Evolutionary conservation across 306 rosid species (phyloP).

Genomic region (Rubus idaeus): DNA sequence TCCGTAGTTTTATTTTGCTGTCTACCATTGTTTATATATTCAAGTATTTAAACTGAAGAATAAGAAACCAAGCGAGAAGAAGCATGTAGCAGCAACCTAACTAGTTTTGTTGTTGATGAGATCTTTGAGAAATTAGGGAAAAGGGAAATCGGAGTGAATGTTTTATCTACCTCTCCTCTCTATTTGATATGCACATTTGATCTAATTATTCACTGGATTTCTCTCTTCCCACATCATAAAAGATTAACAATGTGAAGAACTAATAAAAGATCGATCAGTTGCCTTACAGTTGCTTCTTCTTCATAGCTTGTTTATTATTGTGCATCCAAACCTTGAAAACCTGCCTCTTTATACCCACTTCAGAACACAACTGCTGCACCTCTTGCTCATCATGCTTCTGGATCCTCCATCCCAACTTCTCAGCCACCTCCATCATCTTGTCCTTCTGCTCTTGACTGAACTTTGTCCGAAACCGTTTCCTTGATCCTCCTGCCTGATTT

Average conservation of each 20-base stretch:
- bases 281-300: constrained; percentile 68
- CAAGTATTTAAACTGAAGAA: background rate
- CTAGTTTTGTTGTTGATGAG: background rate
- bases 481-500: constrained; percentile 33
- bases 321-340: constrained; percentile 99
- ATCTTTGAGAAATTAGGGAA: background rate
- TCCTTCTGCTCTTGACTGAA: constrained; percentile 75
- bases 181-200: constrained; percentile 9
- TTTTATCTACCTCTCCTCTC: background rate
- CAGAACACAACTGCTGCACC: constrained; percentile 77
- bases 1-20: background rate
- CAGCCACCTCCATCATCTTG: constrained; percentile 82
- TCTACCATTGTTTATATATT: background rate
- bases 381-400: constrained; percentile 88
- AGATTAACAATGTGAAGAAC: background rate
- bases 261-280: background rate
- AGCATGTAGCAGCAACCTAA: background rate
- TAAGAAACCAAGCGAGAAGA: background rate
- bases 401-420: constrained; percentile 84
- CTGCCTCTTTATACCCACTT: constrained; percentile 62
- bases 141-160: no score
- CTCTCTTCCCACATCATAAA: background rate
- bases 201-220: background rate
- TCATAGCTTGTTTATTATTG: constrained; percentile 80
- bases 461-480: constrained; percentile 83